A percentile compares a stretch with the other conserved stretches of the same genome.
Conservation (phyloP, 495 filamentous ascomycete genomes). For the Penicillium coffeae region DNA sequence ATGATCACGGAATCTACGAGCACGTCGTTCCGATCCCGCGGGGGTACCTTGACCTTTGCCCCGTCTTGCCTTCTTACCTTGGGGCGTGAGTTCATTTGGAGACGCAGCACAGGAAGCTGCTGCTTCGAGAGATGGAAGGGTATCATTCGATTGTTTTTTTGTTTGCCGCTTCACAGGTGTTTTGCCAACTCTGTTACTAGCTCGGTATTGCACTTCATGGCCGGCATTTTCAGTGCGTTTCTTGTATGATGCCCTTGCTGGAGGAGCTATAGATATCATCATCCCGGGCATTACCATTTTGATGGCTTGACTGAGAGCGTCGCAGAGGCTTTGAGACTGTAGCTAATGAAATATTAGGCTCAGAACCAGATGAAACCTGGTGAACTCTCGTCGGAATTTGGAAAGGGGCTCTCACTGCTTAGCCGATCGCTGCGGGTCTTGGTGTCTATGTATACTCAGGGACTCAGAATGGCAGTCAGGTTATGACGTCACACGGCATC, state of each 20-base stretch:
- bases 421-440: no score
- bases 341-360: not conserved
- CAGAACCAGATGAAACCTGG: not conserved
- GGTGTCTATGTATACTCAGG: no score
- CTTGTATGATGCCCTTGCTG: no score
- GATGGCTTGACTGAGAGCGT: no score
- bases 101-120: not conserved
- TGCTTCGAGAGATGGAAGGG: not conserved
- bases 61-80: not conserved
- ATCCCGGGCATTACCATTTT: no score
- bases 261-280: no score
- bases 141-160: not conserved
- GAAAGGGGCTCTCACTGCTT: no score
- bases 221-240: no score
- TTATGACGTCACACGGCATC: no score
- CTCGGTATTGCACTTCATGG: not conserved
- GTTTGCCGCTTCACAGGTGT: not conserved
- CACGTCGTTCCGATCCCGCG: slow-evolving; percentile 31
- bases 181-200: not conserved
- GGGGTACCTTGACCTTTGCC: not conserved
- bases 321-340: no score
- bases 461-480: no score
- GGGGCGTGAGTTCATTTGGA: not conserved
- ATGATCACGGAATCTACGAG: slow-evolving; percentile 32
- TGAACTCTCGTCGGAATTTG: no score